Evolutionary conservation across 495 filamentous ascomycete genomes (phyloP), one percentile per base, ranked within the genome.

Genomic region (Jackrogersella minutella): DNA sequence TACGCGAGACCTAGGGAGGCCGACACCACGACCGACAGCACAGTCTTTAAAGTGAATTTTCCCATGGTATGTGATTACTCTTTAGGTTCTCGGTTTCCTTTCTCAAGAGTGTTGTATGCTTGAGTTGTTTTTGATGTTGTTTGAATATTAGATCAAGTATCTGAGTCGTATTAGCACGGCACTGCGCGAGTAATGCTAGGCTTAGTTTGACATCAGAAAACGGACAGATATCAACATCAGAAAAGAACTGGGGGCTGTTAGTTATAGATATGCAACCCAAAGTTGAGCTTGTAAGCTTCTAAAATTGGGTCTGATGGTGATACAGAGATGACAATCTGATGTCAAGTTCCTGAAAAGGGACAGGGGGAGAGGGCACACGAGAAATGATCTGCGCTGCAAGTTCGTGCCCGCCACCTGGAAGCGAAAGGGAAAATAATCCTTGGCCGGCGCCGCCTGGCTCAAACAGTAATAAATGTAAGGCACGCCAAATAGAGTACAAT

Each of bases 401-500:
- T 39, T 30, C 11, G 58, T 49, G 46, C 59, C 65, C 59, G 49
- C 49, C 47, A 56, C 65, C 41, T 49, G 58, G 58, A 58, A 58
- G 47, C 53, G 52, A 62, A 39, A n/a, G n/a, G n/a, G n/a, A 36
- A 55, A 58, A 41, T 17, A 14, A 51, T 51, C 47, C 47, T 21
- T 51, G 47, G 30, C n/a, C 16, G 26, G n/a, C 26, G 26, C 26
- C 26, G 26, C 26, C 3, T 30, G 7, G 26, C 26, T 37, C 30
- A 11, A 37, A 22, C 16, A 14, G 51, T 41, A 62, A 64, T 64
- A 31, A 69, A 69, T 64, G 66, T 52, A 59, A 64, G 66, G 66
- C 49, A 69, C 66, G 31, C 11, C 50, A 55, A 54, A 33, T 34
- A 21, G 50, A 22, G 46, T n/a, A n/a, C 39, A 34, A 58, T 24